phyloP scores from a whole-genome alignment of 2,329 filamentous ascomycete genomes.

The Botrytis byssoidea region DNA sequence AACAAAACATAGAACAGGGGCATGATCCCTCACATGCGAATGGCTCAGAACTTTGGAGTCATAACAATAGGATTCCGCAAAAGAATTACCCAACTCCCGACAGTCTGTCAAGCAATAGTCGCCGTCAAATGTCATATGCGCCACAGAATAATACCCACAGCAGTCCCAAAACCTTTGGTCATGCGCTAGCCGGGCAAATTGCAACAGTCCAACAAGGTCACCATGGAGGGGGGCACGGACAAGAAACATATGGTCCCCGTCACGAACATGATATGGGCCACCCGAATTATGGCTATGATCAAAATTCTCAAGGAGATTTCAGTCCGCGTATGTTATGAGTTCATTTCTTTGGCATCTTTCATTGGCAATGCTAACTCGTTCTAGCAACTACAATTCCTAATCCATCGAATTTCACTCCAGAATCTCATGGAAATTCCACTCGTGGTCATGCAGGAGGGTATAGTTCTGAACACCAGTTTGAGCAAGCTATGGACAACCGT shows the following conservation, averaged over 20 bases:
- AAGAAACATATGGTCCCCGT: constrained; percentile 11
- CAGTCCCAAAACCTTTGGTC: constrained; percentile 7
- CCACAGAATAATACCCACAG: constrained; percentile 11
- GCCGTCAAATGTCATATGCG: constrained; percentile 19
- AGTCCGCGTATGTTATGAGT: constrained; percentile 13
- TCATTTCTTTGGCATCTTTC: neutral
- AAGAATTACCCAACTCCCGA: constrained; percentile 20
- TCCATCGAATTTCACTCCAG: constrained; percentile 18
- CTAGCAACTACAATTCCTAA: constrained; percentile 18
- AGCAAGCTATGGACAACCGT: constrained; percentile 8
- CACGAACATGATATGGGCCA: constrained; percentile 2
- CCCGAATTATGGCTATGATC: constrained; percentile 13
- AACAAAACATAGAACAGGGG: constrained; percentile 8
- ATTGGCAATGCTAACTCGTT: neutral
- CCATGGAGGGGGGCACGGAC: neutral
- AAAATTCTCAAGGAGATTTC: constrained; percentile 14
- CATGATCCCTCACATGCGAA: constrained; percentile 9
- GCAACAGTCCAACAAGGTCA: neutral
- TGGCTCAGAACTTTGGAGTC: constrained; percentile 12
- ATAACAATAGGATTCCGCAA: constrained; percentile 16
- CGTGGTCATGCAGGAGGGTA: constrained; percentile 10
- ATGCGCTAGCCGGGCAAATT: constrained; percentile 3
- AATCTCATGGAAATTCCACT: constrained; percentile 22
- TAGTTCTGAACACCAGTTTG: constrained; percentile 19
- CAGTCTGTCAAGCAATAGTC: constrained; percentile 19